phyloP scores from a whole-genome alignment of 2,329 filamentous ascomycete genomes.

The Diaporthe destruens region DNA sequence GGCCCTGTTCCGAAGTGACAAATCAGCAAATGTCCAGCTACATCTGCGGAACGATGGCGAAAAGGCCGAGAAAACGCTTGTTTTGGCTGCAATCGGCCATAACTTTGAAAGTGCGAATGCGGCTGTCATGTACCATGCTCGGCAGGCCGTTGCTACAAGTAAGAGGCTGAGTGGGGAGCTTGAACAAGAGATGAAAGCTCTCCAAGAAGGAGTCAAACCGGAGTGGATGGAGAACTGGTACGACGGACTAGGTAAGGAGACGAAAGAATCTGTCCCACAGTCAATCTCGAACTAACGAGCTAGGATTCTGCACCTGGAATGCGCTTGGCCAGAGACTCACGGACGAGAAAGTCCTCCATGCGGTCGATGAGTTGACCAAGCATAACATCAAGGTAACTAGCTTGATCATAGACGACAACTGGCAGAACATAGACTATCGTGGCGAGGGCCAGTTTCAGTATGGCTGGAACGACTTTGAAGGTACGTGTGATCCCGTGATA shows the following conservation, averaged over 20 bases:
- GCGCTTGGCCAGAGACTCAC: slow-evolving; percentile 86
- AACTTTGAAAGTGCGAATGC: slow-evolving; percentile 82
- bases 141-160: slow-evolving; percentile 68
- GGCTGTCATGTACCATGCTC: slow-evolving; percentile 89
- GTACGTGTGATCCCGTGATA: neutral
- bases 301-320: slow-evolving; percentile 99
- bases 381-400: slow-evolving; percentile 83
- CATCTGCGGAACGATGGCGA: slow-evolving; percentile 79
- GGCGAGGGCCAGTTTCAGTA: slow-evolving; percentile 67
- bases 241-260: slow-evolving; percentile 77
- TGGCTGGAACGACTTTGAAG: slow-evolving; percentile 85
- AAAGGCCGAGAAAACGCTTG: slow-evolving; percentile 65
- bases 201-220: slow-evolving; percentile 63
- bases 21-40: slow-evolving; percentile 75
- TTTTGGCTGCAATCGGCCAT: slow-evolving; percentile 79
- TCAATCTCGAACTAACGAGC: slow-evolving; percentile 56
- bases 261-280: no score
- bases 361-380: slow-evolving; percentile 77
- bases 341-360: slow-evolving; percentile 81
- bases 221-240: slow-evolving; percentile 90
- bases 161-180: slow-evolving; percentile 58
- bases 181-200: slow-evolving; percentile 59
- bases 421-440: slow-evolving; percentile 79
- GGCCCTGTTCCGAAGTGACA: slow-evolving; percentile 75
- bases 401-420: slow-evolving; percentile 97